Percentiles rank a stretch among this genome's conserved stretches.
phyloP scores from a whole-genome alignment of 192 early-diverging fungal genomes.

The Coemansia interrupta region DNA sequence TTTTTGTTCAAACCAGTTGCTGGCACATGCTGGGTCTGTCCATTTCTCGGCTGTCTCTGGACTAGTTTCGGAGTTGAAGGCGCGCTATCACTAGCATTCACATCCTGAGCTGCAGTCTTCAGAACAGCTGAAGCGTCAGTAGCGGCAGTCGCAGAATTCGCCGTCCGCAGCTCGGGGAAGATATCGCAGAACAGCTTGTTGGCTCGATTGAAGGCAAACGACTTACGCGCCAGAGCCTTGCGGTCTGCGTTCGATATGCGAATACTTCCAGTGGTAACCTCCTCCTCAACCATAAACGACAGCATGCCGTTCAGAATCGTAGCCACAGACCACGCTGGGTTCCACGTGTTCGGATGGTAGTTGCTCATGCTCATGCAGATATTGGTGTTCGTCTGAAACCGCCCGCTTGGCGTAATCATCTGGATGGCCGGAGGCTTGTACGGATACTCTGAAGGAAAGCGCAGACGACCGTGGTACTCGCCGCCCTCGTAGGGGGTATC shows the following conservation, averaged over 20 bases:
- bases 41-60: no score
- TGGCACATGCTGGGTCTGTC: no score
- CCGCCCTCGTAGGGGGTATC: slow-evolving; percentile 90
- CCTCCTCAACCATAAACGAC: slow-evolving; percentile 95
- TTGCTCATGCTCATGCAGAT: slow-evolving; percentile 97
- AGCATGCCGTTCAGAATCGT: slow-evolving; percentile 95
- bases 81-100: no score
- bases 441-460: slow-evolving; percentile 93
- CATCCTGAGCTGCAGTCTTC: not conserved
- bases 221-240: slow-evolving; percentile 69
- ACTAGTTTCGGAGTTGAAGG: no score
- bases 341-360: slow-evolving; percentile 92
- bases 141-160: slow-evolving; percentile 15
- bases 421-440: slow-evolving; percentile 86
- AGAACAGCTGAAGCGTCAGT: slow-evolving; percentile 6
- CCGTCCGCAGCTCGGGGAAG: slow-evolving; percentile 80
- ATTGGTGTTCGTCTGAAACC: slow-evolving; percentile 87
- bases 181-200: slow-evolving; percentile 75
- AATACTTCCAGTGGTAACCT: slow-evolving; percentile 92
- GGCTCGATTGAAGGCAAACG: slow-evolving; percentile 73
- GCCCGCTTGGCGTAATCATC: slow-evolving; percentile 79
- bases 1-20: no score
- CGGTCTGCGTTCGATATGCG: slow-evolving; percentile 76
- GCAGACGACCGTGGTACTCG: slow-evolving; percentile 86
- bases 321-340: slow-evolving; percentile 94